These are phyloP conservation scores for Litsea cubeba DNA, from an alignment of 164 flowering plant species.

Conservation along the genomic window DNA sequence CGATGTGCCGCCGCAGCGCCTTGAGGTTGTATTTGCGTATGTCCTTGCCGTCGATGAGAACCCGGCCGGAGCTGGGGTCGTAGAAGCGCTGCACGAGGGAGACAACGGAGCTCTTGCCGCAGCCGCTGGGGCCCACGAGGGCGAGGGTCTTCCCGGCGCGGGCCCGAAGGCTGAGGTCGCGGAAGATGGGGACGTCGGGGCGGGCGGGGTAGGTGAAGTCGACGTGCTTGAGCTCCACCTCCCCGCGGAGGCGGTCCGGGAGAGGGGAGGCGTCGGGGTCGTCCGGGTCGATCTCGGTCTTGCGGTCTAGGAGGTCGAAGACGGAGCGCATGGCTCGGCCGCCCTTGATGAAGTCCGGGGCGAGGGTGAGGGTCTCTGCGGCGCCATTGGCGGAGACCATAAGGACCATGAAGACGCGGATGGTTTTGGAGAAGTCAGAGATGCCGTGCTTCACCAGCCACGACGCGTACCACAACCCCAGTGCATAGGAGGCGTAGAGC, in stretches of 20 bases:
- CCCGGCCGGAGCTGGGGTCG: constrained; percentile 85
- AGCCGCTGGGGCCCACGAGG: constrained; percentile 96
- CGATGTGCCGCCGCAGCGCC: constrained; percentile 68
- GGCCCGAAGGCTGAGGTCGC: constrained; percentile 77
- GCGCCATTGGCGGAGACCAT: constrained; percentile 99
- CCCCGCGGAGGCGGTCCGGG: constrained; percentile 81
- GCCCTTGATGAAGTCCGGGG: constrained; percentile 96
- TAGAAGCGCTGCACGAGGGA: constrained; percentile 79
- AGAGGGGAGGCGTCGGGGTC: constrained; percentile 57
- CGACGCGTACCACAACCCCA: constrained; percentile 96
- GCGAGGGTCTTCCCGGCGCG: constrained; percentile 92
- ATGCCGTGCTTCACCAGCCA: constrained; percentile 97
- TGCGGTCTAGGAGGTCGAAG: constrained; percentile 85
- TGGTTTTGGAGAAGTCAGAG: constrained; percentile 94
- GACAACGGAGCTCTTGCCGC: constrained; percentile 91
- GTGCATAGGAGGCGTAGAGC: constrained; percentile 88
- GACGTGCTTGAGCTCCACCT: constrained; percentile 83
- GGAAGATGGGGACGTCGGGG: constrained; percentile 70
- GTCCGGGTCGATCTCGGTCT: constrained; percentile 92
- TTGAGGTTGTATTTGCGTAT: constrained; percentile 80
- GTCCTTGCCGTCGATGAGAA: constrained; percentile 86
- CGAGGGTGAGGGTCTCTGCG: constrained; percentile 94
- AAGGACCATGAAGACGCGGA: constrained; percentile 96
- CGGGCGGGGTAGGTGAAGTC: constrained; percentile 90
- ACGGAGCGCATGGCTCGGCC: constrained; percentile 97